Percentiles rank a stretch among this genome's conserved stretches.
phyloP scores from a whole-genome alignment of 257 asterid genomes.

The Verbascum thapsus region DNA sequence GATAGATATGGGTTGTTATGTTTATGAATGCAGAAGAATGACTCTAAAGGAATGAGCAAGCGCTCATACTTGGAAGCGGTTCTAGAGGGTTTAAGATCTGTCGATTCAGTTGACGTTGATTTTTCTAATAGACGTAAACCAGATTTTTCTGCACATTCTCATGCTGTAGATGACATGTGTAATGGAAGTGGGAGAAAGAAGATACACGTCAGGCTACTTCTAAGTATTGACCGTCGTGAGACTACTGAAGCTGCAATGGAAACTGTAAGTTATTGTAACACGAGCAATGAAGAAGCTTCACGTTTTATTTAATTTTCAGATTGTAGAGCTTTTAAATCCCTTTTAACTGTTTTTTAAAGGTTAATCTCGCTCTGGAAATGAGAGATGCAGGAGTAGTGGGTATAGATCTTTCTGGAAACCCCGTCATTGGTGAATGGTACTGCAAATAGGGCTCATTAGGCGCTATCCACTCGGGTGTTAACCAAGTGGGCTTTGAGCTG shows the following conservation, averaged over 20 bases:
- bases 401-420: slow-evolving; percentile 93
- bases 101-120: slow-evolving; percentile 57
- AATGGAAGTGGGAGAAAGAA: slow-evolving; percentile 49
- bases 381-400: slow-evolving; percentile 83
- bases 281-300: slow-evolving; percentile 9
- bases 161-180: slow-evolving; percentile 24
- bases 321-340: slow-evolving; percentile 24
- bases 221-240: slow-evolving; percentile 92
- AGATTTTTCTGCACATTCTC: slow-evolving; percentile 36
- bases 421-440: slow-evolving; percentile 87
- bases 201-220: slow-evolving; percentile 82
- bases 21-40: slow-evolving; percentile 58
- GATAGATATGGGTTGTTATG: neutral
- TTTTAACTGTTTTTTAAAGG: slow-evolving; percentile 47
- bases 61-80: slow-evolving; percentile 85
- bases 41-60: slow-evolving; percentile 87
- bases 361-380: slow-evolving; percentile 76
- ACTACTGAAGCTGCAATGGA: slow-evolving; percentile 89
- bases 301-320: slow-evolving; percentile 7
- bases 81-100: slow-evolving; percentile 72
- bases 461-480: no score
- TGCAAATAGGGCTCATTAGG: no score
- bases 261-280: slow-evolving; percentile 59
- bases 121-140: slow-evolving; percentile 37
- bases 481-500: no score